Base-by-base conservation (phyloP, 2,329 filamentous ascomycete genomes). In the Chrysoporthe cubensis region DNA sequence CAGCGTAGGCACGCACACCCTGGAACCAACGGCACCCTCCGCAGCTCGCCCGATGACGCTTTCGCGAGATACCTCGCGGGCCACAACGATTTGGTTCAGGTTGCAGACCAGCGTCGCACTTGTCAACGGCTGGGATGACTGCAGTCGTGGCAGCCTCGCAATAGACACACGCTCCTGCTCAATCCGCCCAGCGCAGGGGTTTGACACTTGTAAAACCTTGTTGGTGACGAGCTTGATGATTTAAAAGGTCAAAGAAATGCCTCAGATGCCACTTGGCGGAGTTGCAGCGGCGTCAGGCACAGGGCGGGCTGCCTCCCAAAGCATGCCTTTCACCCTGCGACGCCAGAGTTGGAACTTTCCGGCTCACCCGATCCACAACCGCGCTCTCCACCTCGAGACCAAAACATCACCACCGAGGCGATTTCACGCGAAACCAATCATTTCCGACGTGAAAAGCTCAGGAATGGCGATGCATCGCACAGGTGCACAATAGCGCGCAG, bases 241-340 rank as follows among this genome's bases (percentile, higher is more conserved):
- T 26, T 54, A n/a, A 13, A 37, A 21, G n/a, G 37, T 21, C 62
- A 21, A 21, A n/a, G 2, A 42, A 43, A 26, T 34, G 13, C 60
- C 58, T 68, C 62, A n/a, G 52, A 21, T 14, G 44, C 50, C 56
- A 56, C 62, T 62, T 70, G 66, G 59, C 34, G 59, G 46, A 61
- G 59, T 66, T 65, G 68, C 63, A 68, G 68, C 26, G 46, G 26
- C 16, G 58, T 52, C 50, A 61, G 37, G 59, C 37, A 52, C 56
- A 42, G 57, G 64, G 57, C 43, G 14, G 62, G 63, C 59, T 70
- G 66, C 52, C 67, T 58, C 57, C 34, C 32, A 44, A 69, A 69
- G 65, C 66, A 62, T 70, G 66, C 64, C 63, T 50, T 65, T 68
- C 58, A 61, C 48, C 50, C 66, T 66, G 66, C 68, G 59, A 59